Evolutionary conservation across 208 protist genomes (phyloP), one percentile per base, ranked within the genome.

Genomic region (Wallacemonas sp.): DNA sequence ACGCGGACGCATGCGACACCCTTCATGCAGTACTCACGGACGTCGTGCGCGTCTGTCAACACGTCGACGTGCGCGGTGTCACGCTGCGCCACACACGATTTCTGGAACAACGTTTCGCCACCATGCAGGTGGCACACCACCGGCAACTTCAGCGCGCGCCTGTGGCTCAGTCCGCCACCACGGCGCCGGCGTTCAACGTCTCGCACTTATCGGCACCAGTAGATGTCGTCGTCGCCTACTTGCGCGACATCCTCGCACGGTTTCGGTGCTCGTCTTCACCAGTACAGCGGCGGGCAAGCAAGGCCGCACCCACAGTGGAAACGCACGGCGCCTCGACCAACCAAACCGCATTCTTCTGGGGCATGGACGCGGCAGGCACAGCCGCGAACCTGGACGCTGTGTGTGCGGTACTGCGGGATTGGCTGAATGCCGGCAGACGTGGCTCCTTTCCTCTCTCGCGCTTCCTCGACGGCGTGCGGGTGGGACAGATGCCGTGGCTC

Each of bases 401-500:
- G 1, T 71, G 59, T 24, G 21, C 24, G 0, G 59, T 63, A 21
- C 41, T 86, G 41, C 52, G 66, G 1, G 70, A 64, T 44, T 92
- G 86, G 86, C 64, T 92, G 34, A 34, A 29, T 13, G 71, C 71
- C 39, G 79, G 81, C 9, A 62, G 68, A 15, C 76, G 75, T 19
- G 78, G 72, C n/a, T 38, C 38, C 5, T 83, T 88, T 71, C 69
- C 68, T 5, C 50, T 86, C 0, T 74, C 62, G 9, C 69, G 74
- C 30, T 92, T 89, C 64, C 66, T 92, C 5, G 48, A 87, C 44
- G 48, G 71, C 1, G 71, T 89, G 32, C 73, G 63, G 4, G 86
- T 92, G 39, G 73, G 71, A 1, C 44, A 62, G 36, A 55, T 92
- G n/a, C 86, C 86, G 38, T 92, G 86, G 86, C 55, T 92, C 21